Evolutionary conservation across 768 basidiomycete species (phyloP), one percentile per base, ranked within the genome.

Genomic region (Serendipita vermifera): DNA sequence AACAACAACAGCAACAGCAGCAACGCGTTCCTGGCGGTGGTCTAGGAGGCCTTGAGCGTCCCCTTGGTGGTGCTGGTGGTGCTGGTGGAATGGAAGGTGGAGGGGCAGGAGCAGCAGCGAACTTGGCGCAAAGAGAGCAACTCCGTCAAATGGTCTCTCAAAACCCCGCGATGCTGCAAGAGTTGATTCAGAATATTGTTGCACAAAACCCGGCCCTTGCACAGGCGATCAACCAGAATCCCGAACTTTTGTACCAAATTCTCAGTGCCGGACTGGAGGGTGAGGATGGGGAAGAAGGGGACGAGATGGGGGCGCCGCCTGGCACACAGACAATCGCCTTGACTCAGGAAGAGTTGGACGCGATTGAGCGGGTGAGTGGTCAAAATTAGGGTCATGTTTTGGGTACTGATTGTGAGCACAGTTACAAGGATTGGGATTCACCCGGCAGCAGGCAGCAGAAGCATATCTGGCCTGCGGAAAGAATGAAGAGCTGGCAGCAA

Each of bases 401-500:
- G 33, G 26, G 54, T 43, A 60, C n/a, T 31, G 43, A 38, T 61
- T 32, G 39, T 3, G n/a, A 13, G 15, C 32, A 2, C 61, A 96
- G 93, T 73, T 96, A 59, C 80, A 88, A 70, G 83, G 72, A 1
- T 79, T 98, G 41, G 94, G 96, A 0, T 98, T 99, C 68, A 68
- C 87, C 15, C 78, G 89, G 36, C 75, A 91, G 39, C 72, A 73
- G 0, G 94, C 76, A n/a, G 71, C 93, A 33, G 80, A 97, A 68
- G 96, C 96, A 1, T 99, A 87, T 70, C 79, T 94, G 65, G 87
- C 83, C 1, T 97, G 93, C 68, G 96, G 91, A 68, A 91, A 88
- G 77, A 91, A 98, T 65, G 96, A 98, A 70, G 91, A 97, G 65
- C 71, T 93, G 17, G 92, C 96, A 6, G 96, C 94, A 13, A 96